Evolutionary conservation across 768 basidiomycete genomes (phyloP).

Genomic region (Hortiboletus flavorubellus): DNA sequence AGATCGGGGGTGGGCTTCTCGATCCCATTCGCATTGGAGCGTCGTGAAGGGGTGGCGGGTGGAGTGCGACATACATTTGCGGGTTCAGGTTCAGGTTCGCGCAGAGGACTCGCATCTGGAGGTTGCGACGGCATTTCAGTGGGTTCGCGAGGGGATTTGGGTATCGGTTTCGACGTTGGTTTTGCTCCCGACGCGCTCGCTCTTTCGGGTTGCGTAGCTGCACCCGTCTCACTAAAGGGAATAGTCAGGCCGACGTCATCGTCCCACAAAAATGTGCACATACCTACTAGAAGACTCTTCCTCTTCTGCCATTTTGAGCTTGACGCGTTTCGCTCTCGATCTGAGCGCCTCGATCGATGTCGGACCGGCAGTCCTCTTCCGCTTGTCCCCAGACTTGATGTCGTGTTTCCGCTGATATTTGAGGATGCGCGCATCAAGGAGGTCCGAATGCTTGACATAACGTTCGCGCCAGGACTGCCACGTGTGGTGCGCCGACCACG

Average conservation of each 20-base stretch:
- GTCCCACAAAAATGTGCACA: background rate
- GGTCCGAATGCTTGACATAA: conserved; percentile 44
- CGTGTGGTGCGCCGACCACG: conserved; percentile 50
- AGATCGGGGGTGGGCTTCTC: background rate
- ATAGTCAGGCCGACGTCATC: background rate
- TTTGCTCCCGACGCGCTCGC: background rate
- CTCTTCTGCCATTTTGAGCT: background rate
- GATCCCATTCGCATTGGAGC: background rate
- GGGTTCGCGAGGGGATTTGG: background rate
- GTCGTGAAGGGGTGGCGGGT: background rate
- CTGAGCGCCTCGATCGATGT: background rate
- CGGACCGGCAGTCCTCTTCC: conserved; percentile 2
- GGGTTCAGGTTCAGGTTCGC: background rate
- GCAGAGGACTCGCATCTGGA: background rate
- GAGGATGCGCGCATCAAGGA: conserved; percentile 44
- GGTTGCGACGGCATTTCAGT: background rate
- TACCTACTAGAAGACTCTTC: background rate
- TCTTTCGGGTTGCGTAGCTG: background rate
- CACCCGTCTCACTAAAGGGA: conserved; percentile 3
- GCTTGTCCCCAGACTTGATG: background rate
- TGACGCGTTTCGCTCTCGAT: conserved; percentile 9
- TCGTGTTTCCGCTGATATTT: conserved; percentile 36
- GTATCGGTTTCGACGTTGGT: background rate
- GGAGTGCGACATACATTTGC: background rate
- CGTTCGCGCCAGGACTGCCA: conserved; percentile 64